These are phyloP conservation scores for Leccinum incarnatum DNA, from an alignment of 768 basidiomycete species.

Conservation along the genomic window DNA sequence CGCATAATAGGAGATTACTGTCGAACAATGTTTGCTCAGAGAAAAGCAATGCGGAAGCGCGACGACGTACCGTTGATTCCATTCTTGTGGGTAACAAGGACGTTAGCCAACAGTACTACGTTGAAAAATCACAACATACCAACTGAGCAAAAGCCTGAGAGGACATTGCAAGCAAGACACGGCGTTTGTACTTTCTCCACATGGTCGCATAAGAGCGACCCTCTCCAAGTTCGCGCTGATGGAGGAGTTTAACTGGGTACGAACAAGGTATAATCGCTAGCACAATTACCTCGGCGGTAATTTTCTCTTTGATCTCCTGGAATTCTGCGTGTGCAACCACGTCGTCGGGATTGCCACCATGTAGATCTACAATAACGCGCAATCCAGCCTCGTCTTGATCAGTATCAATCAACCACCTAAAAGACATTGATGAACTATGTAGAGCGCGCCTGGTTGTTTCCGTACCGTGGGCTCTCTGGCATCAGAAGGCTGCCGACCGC, in stretches of 20 bases:
- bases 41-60: not conserved
- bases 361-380: conserved; percentile 82
- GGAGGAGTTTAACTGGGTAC: not conserved
- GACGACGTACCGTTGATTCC: conserved; percentile 79
- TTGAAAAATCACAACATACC: conserved; percentile 44
- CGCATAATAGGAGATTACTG: conserved; percentile 93
- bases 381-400: conserved; percentile 82
- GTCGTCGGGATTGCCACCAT: conserved; percentile 75
- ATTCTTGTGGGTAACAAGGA: conserved; percentile 50
- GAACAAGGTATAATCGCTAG: not conserved
- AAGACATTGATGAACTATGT: conserved; percentile 3
- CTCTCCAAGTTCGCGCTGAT: conserved; percentile 72
- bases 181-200: conserved; percentile 84
- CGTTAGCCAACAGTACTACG: not conserved
- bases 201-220: conserved; percentile 73
- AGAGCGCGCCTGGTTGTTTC: not conserved
- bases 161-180: conserved; percentile 91
- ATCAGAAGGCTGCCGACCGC: conserved; percentile 76
- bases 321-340: conserved; percentile 77
- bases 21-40: conserved; percentile 3
- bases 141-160: conserved; percentile 95
- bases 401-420: conserved; percentile 86
- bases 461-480: conserved; percentile 86
- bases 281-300: conserved; percentile 58
- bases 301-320: conserved; percentile 82